A percentile compares a stretch with the other conserved stretches of the same genome.
Evolutionary conservation across 1,139 yeast genomes (phyloP).

Genomic region (Yamadazyma atmosphaerica): DNA sequence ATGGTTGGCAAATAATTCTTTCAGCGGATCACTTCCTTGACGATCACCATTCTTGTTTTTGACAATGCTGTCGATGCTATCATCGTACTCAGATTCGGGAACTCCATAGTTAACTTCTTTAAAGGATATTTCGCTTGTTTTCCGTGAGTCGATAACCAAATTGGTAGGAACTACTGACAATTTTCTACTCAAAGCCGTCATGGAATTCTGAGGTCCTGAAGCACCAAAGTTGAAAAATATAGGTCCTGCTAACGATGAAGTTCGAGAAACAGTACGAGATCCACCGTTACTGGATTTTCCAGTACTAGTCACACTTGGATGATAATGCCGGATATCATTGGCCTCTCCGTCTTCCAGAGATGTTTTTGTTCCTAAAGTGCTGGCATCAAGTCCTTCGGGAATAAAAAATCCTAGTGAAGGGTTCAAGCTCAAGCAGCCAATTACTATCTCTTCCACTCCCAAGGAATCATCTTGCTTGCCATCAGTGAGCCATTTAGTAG

Average conservation of each 20-base stretch:
- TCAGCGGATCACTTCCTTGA: conserved; percentile 21
- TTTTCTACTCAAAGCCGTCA: conserved; percentile 21
- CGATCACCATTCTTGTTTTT: conserved; percentile 5
- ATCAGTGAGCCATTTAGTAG: conserved; percentile 33
- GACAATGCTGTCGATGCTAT: background rate
- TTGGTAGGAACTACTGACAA: conserved; percentile 31
- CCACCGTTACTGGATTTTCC: background rate
- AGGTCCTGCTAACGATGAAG: conserved; percentile 31
- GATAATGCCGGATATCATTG: background rate
- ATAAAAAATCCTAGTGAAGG: conserved; percentile 13
- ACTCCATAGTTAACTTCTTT: conserved; percentile 34
- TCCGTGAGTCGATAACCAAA: conserved; percentile 20
- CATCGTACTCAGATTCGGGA: too few relatives aligned
- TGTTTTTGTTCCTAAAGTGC: conserved; percentile 1
- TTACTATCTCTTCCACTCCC: conserved; percentile 33
- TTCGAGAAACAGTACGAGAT: conserved; percentile 17
- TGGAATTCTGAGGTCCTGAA: conserved; percentile 11
- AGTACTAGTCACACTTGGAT: background rate
- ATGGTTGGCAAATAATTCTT: conserved; percentile 33
- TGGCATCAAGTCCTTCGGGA: conserved; percentile 10
- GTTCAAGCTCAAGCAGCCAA: conserved; percentile 31
- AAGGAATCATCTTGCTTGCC: conserved; percentile 20
- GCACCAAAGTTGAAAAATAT: conserved; percentile 18
- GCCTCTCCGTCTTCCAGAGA: background rate
- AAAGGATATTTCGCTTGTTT: conserved; percentile 21